phyloP scores from a whole-genome alignment of 805 yeast genomes.

The Ogataea zsoltii region DNA sequence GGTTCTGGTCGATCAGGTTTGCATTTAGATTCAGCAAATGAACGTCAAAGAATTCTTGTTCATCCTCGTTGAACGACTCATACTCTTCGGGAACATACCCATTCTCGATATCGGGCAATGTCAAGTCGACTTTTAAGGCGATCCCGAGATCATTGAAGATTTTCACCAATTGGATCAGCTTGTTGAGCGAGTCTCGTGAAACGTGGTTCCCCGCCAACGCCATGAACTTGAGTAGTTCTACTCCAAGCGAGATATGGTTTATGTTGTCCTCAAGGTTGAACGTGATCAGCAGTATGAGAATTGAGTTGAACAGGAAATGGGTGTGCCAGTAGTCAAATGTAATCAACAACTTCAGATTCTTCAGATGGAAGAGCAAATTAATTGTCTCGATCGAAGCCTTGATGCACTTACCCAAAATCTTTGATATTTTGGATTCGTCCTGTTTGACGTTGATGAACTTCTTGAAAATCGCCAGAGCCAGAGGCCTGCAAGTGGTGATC shows the following conservation, averaged over 20 bases:
- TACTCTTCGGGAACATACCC: constrained; percentile 7
- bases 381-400: constrained; percentile 35
- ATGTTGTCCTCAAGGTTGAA: constrained; percentile 14
- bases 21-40: constrained; percentile 17
- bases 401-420: constrained; percentile 33
- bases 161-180: constrained; percentile 23
- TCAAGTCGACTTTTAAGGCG: constrained; percentile 16
- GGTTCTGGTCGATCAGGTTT: constrained; percentile 16
- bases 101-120: constrained; percentile 15
- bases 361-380: constrained; percentile 30
- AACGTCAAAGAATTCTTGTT: constrained; percentile 12
- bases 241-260: constrained; percentile 19
- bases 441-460: constrained; percentile 26
- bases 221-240: constrained; percentile 30
- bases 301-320: constrained; percentile 38
- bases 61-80: constrained; percentile 7
- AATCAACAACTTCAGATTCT: constrained; percentile 31
- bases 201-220: constrained; percentile 31
- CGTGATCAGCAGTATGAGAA: constrained; percentile 32
- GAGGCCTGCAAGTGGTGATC: constrained; percentile 38
- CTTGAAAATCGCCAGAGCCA: constrained; percentile 36
- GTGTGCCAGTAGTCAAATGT: constrained; percentile 43
- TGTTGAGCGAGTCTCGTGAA: constrained; percentile 28
- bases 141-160: constrained; percentile 24
- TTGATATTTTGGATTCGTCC: constrained; percentile 23